Base-by-base conservation (phyloP, 495 filamentous ascomycete species). In the Massariosphaeria phaeospora region DNA sequence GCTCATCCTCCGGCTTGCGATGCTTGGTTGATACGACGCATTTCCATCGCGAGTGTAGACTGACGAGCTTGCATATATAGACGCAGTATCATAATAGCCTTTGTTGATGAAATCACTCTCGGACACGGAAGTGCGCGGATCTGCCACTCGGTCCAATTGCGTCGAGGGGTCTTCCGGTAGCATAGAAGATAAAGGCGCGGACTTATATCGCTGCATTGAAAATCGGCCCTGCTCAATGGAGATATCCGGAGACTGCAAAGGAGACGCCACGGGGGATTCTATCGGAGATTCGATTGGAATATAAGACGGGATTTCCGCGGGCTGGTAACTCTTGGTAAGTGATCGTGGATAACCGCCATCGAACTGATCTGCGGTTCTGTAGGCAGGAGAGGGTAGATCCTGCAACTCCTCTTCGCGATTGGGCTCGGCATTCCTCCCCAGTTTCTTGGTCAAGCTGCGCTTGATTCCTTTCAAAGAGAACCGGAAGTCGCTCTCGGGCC, bases 61-160 rank as follows among this genome's bases (percentile, higher is more conserved):
- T 10, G 58, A 58, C 12, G 62, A 61, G 1, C 44, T 45, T 11
- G 38, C 42, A 30, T 61, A 64, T 4, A 64, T 15, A 1, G 63
- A 66, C 3, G 26, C 20, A 1, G 36, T 48, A 24, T 44, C 51
- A 34, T 61, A 56, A 21, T 57, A 59, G 3, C 27, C 13, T 2
- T 13, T 23, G 21, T 34, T 15, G 1, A 11, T 24, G 13, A 57
- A 20, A 25, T 45, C 52, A 9, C 21, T 39, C 13, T 44, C 48
- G 9, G 52, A 61, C n/a, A 41, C 25, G 1, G 61, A 63, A 1
- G 17, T 23, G 5, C 34, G 56, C 4, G 33, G 12, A n/a, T 46
- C 48, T 7, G 8, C 41, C 3, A 3, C 52, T 5, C 59, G 49
- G 10, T 44, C 44, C 5, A 45, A 6, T 33, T 55, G 35, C 34